Conservation (phyloP, 2,329 filamentous ascomycete genomes). For the Colletotrichum falcatum region DNA sequence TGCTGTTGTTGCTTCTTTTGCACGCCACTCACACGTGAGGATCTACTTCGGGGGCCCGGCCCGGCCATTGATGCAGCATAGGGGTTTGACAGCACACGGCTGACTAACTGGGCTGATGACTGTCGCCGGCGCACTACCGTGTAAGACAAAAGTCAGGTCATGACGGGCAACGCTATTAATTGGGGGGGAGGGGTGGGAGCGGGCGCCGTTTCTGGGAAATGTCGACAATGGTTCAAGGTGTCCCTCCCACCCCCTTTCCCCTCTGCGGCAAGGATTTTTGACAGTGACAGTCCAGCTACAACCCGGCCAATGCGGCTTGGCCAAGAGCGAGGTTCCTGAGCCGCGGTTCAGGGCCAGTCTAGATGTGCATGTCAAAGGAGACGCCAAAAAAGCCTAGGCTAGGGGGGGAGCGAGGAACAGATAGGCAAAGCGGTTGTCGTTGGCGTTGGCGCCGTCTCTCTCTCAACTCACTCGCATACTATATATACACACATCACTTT, state of each 20-base stretch:
- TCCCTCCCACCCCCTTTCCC: too few relatives aligned
- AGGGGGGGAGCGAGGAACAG: neutral
- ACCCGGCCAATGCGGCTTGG: constrained; percentile 17
- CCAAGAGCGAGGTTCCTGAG: constrained; percentile 27
- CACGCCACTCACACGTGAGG: too few relatives aligned
- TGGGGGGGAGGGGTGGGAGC: too few relatives aligned
- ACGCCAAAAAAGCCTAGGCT: neutral
- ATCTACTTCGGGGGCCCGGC: too few relatives aligned
- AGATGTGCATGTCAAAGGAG: constrained; percentile 1
- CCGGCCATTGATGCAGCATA: too few relatives aligned
- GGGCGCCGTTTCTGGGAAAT: neutral
- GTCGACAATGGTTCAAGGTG: constrained; percentile 6
- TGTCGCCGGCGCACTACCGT: neutral
- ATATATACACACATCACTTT: neutral
- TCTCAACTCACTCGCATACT: neutral
- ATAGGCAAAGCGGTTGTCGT: neutral
- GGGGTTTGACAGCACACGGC: neutral
- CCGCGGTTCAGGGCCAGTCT: neutral
- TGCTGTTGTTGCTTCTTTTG: too few relatives aligned
- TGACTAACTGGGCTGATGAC: neutral
- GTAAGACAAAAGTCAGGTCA: neutral
- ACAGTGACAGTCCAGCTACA: constrained; percentile 32
- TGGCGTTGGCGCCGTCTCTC: neutral
- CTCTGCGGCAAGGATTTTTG: constrained; percentile 24
- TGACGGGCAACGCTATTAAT: neutral